Conservation (phyloP, 352 stramenopile species). For the Albugo laibachii region DNA sequence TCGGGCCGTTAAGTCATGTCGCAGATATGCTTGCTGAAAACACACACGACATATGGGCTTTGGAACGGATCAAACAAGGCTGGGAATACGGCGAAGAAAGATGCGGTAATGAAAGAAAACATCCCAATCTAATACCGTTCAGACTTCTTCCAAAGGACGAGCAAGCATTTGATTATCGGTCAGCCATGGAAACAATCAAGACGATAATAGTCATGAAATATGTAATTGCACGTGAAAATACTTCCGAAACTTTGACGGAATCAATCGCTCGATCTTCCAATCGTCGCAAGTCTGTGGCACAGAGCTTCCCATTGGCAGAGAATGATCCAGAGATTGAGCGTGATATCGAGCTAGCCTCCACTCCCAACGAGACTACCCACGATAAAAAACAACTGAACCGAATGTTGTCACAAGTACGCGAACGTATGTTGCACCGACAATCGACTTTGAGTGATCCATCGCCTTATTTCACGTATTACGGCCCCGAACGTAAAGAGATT, state of each 20-base stretch:
- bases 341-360: conserved; percentile 9
- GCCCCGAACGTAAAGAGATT: conserved; percentile 26
- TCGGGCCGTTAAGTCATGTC: conserved; percentile 49
- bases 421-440: conserved; percentile 44
- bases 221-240: conserved; percentile 30
- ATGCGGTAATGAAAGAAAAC: conserved; percentile 48
- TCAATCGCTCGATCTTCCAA: conserved; percentile 23
- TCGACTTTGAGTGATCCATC: conserved; percentile 55
- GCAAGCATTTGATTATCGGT: conserved; percentile 68
- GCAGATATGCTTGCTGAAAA: conserved; percentile 65
- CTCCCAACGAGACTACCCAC: background rate
- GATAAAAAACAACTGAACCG: conserved; percentile 30
- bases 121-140: conserved; percentile 73
- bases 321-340: conserved; percentile 12
- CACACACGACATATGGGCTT: conserved; percentile 72
- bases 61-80: conserved; percentile 69
- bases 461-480: conserved; percentile 52
- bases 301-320: background rate
- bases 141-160: conserved; percentile 59
- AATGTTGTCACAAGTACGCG: conserved; percentile 15
- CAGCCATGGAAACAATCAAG: conserved; percentile 76
- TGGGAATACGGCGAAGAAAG: conserved; percentile 52
- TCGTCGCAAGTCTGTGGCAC: background rate
- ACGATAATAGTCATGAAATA: conserved; percentile 81
- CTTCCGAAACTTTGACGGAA: conserved; percentile 29